phyloP scores from a whole-genome alignment of 1,284 basidiomycete genomes.

The Ceratobasidium sp. region DNA sequence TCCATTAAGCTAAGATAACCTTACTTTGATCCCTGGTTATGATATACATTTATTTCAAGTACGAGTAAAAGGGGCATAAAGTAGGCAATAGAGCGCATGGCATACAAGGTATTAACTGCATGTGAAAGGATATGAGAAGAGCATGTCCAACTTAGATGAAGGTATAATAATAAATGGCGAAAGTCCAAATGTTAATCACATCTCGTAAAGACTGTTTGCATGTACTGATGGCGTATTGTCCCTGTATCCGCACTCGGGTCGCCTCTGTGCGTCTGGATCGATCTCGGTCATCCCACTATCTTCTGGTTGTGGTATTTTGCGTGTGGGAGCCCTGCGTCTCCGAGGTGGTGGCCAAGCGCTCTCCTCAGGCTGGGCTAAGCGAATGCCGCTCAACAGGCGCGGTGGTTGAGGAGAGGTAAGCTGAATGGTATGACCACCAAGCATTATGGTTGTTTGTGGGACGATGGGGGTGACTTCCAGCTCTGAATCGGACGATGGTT shows the following conservation, averaged over 20 bases:
- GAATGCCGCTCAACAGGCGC: slow-evolving; percentile 27
- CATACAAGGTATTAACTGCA: slow-evolving; percentile 10
- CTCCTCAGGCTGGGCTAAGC: slow-evolving; percentile 11
- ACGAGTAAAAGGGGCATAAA: slow-evolving; percentile 5
- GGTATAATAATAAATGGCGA: slow-evolving; percentile 9
- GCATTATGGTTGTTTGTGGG: slow-evolving; percentile 20
- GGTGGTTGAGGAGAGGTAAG: neutral
- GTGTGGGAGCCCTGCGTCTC: neutral
- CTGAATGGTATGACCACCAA: slow-evolving; percentile 31
- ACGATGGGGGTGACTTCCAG: neutral
- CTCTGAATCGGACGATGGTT: neutral
- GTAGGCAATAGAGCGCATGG: neutral
- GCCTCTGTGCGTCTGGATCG: slow-evolving; percentile 28
- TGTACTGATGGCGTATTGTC: slow-evolving; percentile 13
- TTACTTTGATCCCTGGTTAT: too few species aligned
- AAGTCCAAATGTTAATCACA: slow-evolving; percentile 12
- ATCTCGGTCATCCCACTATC: slow-evolving; percentile 31
- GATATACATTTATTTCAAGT: neutral
- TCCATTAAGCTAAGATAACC: too few species aligned
- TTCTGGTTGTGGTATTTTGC: neutral
- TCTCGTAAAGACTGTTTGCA: slow-evolving; percentile 34
- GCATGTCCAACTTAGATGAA: slow-evolving; percentile 17
- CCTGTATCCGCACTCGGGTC: slow-evolving; percentile 28
- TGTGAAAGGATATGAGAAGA: slow-evolving; percentile 12
- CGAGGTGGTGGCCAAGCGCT: slow-evolving; percentile 30